Percentiles rank a stretch among this genome's conserved stretches.
phyloP scores from a whole-genome alignment of 179 eudicot genomes.

The Pouteria campechiana region DNA sequence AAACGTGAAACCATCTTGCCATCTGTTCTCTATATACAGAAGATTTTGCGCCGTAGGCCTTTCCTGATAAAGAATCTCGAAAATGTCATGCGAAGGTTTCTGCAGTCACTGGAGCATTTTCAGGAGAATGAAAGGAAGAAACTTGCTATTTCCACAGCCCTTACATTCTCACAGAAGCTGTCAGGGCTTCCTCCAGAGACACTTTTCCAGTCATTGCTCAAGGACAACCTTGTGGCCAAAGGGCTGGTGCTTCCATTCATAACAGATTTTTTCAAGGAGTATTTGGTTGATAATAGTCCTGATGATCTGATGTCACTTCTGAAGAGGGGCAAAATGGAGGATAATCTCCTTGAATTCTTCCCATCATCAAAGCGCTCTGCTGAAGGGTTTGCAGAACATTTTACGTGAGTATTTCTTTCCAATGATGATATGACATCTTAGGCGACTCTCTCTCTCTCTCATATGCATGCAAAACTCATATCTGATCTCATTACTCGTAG shows the following conservation, averaged over 20 bases:
- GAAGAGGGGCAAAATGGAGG: conserved; percentile 91
- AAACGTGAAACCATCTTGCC: conserved; percentile 81
- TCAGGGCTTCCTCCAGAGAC: conserved; percentile 98
- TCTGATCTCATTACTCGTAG: too few species aligned
- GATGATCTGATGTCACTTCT: conserved; percentile 87
- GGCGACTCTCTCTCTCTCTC: background rate
- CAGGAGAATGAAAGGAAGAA: conserved; percentile 89
- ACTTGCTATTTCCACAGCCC: conserved; percentile 95
- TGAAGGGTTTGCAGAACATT: conserved; percentile 89
- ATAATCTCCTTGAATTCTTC: conserved; percentile 75
- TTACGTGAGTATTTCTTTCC: conserved; percentile 49
- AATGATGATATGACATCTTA: background rate
- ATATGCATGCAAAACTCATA: too few species aligned
- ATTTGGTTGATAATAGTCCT: conserved; percentile 80
- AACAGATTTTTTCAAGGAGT: conserved; percentile 94
- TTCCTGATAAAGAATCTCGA: conserved; percentile 96
- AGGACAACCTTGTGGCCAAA: conserved; percentile 92
- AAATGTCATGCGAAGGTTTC: conserved; percentile 90
- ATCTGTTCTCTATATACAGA: conserved; percentile 82
- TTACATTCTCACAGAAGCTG: conserved; percentile 94
- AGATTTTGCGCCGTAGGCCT: conserved; percentile 78
- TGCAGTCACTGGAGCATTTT: conserved; percentile 93
- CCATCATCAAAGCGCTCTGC: conserved; percentile 77
- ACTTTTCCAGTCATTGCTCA: conserved; percentile 92
- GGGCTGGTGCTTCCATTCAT: conserved; percentile 88